These are phyloP conservation scores for Hypoxylon cercidicola DNA, from an alignment of 495 filamentous ascomycete species.

Conservation along the genomic window DNA sequence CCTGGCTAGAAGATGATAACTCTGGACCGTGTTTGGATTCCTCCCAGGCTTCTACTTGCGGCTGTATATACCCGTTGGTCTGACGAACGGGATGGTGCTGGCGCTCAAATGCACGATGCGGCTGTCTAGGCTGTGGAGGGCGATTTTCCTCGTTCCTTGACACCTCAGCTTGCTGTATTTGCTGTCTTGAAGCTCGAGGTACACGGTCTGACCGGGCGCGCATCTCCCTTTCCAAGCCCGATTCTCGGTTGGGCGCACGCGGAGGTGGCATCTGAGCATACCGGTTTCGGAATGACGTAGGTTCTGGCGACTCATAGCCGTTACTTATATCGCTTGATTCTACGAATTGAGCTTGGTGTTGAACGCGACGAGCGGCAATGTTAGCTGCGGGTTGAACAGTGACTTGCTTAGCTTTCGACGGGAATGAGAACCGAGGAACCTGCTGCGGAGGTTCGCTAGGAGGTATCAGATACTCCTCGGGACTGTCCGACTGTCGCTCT, in stretches of 20 bases:
- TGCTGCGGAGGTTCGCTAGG: conserved; percentile 20
- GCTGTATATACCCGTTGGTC: conserved; percentile 25
- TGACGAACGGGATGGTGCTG: conserved; percentile 9
- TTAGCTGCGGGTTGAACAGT: conserved; percentile 33
- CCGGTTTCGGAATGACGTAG: conserved; percentile 27
- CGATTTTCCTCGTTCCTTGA: conserved; percentile 8
- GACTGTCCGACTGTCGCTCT: conserved; percentile 17
- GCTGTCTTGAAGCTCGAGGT: conserved; percentile 19
- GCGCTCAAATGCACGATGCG: conserved; percentile 9
- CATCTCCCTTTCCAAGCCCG: conserved; percentile 33
- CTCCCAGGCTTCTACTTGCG: conserved; percentile 16
- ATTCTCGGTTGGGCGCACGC: conserved; percentile 22
- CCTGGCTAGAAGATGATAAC: not conserved
- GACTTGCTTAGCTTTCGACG: conserved; percentile 16
- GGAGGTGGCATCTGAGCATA: conserved; percentile 23
- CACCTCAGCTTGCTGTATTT: conserved; percentile 10
- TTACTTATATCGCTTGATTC: conserved; percentile 21
- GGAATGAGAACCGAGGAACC: conserved; percentile 39
- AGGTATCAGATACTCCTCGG: conserved; percentile 12
- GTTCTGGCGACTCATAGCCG: conserved; percentile 22
- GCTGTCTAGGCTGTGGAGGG: conserved; percentile 5
- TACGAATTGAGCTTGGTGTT: conserved; percentile 24
- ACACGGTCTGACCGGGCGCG: conserved; percentile 32
- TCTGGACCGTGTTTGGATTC: conserved; percentile 14
- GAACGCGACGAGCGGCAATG: conserved; percentile 21